Evolutionary conservation across 2,329 filamentous ascomycete species (phyloP).

Genomic region (Fusarium mexicanum): DNA sequence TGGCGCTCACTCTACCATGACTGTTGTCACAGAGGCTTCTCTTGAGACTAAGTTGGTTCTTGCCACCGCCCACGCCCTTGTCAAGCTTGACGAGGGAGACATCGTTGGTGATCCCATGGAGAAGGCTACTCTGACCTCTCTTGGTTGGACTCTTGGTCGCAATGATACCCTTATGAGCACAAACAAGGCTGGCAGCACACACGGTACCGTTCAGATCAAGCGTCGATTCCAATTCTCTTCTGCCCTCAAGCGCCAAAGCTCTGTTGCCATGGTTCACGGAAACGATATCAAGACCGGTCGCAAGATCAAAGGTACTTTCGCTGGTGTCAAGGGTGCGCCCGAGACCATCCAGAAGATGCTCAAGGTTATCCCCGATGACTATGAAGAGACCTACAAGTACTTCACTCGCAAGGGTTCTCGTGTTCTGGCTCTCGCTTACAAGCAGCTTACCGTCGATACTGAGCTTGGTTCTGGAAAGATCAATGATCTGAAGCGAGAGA

Average conservation of each 20-base stretch:
- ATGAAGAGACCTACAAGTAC: slow-evolving; percentile 98
- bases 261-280: slow-evolving; percentile 83
- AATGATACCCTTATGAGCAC: slow-evolving; percentile 83
- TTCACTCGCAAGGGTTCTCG: slow-evolving; percentile 96
- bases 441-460: slow-evolving; percentile 82
- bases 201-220: slow-evolving; percentile 89
- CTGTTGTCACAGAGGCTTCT: slow-evolving; percentile 73
- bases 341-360: slow-evolving; percentile 98
- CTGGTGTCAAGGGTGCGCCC: slow-evolving; percentile 94
- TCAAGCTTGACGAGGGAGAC: slow-evolving; percentile 96
- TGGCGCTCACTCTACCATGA: slow-evolving; percentile 84
- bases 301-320: slow-evolving; percentile 86
- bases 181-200: slow-evolving; percentile 48
- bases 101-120: slow-evolving; percentile 99
- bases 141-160: slow-evolving; percentile 92
- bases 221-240: slow-evolving; percentile 99
- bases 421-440: slow-evolving; percentile 93
- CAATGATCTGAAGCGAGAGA: slow-evolving; percentile 93
- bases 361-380: slow-evolving; percentile 80
- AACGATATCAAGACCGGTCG: slow-evolving; percentile 77
- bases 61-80: slow-evolving; percentile 92
- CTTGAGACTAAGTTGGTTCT: slow-evolving; percentile 91
- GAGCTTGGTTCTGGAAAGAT: slow-evolving; percentile 87
- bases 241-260: slow-evolving; percentile 93
- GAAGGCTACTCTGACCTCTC: slow-evolving; percentile 88